These are phyloP conservation scores for Paramecium bursaria DNA, from an alignment of 73 alveolate genomes.

Conservation along the genomic window DNA sequence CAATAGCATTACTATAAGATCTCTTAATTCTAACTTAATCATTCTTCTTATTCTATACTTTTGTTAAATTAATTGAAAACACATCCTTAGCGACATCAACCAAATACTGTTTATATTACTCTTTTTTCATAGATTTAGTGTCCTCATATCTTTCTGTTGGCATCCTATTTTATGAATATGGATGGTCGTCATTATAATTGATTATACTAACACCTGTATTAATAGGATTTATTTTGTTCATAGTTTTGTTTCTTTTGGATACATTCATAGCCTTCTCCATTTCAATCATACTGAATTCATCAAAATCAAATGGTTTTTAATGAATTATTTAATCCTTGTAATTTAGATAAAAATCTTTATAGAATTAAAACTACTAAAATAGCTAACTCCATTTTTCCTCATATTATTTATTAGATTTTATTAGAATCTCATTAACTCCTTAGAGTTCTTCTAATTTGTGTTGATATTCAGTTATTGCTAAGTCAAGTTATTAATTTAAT, in stretches of 20 bases:
- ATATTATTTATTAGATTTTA: conserved; percentile 24
- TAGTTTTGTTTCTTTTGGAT: neutral
- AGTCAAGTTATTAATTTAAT: conserved; percentile 31
- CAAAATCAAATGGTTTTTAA: neutral
- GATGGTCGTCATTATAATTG: conserved; percentile 31
- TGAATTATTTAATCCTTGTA: conserved; percentile 31
- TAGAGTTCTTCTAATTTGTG: neutral
- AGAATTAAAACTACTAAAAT: neutral
- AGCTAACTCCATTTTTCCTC: conserved; percentile 42
- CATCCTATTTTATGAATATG: neutral
- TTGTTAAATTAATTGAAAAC: neutral
- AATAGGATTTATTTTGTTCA: neutral
- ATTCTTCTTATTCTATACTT: too few species aligned
- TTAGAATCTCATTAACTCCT: conserved; percentile 18
- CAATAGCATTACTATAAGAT: neutral
- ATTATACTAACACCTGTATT: conserved; percentile 26
- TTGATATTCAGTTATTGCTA: conserved; percentile 7
- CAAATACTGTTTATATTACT: conserved; percentile 23
- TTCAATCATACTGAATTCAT: conserved; percentile 2
- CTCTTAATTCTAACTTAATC: neutral
- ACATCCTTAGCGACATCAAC: conserved; percentile 41
- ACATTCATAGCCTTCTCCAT: conserved; percentile 19
- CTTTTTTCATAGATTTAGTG: neutral
- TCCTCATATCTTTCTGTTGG: conserved; percentile 46
- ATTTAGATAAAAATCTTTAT: conserved; percentile 36